phyloP scores from a whole-genome alignment of 2,329 filamentous ascomycete genomes.

The Septoria petroselini region DNA sequence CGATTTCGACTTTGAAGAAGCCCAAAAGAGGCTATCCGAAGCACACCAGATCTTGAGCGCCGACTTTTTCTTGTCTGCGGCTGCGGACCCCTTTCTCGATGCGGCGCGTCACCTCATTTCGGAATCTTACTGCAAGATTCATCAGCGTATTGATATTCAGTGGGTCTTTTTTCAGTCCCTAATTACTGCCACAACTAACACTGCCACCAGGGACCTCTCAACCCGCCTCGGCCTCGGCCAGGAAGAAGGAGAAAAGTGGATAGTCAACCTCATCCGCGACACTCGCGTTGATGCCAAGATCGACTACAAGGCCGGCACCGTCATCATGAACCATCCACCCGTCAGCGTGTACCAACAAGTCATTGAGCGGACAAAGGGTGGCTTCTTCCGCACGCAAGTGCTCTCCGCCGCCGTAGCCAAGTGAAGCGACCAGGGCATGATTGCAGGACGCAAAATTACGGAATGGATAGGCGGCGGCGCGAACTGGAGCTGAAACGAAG shows the following conservation, averaged over 20 bases:
- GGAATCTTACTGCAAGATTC: conserved; percentile 99
- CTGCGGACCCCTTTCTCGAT: conserved; percentile 86
- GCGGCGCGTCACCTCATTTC: conserved; percentile 94
- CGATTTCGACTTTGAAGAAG: conserved; percentile 96
- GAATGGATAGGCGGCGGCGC: background rate
- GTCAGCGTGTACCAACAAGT: conserved; percentile 99
- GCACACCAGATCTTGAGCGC: conserved; percentile 87
- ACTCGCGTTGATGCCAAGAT: conserved; percentile 98
- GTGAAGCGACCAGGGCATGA: conserved; percentile 29
- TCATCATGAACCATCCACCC: conserved; percentile 98
- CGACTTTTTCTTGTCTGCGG: conserved; percentile 91
- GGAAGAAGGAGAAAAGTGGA: conserved; percentile 99
- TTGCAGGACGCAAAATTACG: background rate
- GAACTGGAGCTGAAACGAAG: conserved; percentile 3
- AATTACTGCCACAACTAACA: conserved; percentile 21
- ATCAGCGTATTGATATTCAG: conserved; percentile 89
- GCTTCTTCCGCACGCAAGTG: conserved; percentile 97
- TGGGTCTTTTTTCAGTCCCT: conserved; percentile 54
- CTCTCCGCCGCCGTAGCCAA: conserved; percentile 61
- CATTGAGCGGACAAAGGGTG: conserved; percentile 97
- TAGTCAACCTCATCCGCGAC: conserved; percentile 97
- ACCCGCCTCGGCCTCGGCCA: conserved; percentile 85
- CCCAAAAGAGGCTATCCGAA: conserved; percentile 78
- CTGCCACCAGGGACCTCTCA: conserved; percentile 67
- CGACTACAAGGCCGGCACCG: conserved; percentile 97